Evolutionary conservation across 805 yeast genomes (phyloP).

Genomic region (Cyberlindnera veronae): DNA sequence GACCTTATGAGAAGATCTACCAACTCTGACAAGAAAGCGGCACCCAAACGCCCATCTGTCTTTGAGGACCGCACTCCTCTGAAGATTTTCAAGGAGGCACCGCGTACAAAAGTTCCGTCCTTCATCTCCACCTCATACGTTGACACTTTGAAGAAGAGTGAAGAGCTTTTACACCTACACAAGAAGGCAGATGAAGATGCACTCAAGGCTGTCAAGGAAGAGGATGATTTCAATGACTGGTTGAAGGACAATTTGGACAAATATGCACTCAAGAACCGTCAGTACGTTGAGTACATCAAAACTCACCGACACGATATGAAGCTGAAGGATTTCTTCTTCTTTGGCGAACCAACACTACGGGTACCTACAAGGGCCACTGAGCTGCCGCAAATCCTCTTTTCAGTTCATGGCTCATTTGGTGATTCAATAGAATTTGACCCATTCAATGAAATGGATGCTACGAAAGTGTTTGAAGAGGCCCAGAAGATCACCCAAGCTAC

Average conservation of each 20-base stretch:
- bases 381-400: neutral
- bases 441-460: constrained; percentile 2
- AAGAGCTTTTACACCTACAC: constrained; percentile 6
- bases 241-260: constrained; percentile 4
- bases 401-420: constrained; percentile 2
- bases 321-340: constrained; percentile 10
- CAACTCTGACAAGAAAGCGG: neutral
- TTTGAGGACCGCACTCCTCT: constrained; percentile 7
- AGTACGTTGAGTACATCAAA: constrained; percentile 7
- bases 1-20: neutral
- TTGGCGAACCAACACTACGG: neutral
- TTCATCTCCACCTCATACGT: neutral
- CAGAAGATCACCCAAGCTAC: neutral
- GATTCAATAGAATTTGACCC: neutral
- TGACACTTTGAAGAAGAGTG: constrained; percentile 8
- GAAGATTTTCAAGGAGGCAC: constrained; percentile 5
- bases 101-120: constrained; percentile 1
- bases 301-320: constrained; percentile 2
- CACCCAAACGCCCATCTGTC: constrained; percentile 5
- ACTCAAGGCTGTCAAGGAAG: constrained; percentile 2
- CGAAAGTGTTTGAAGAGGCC: neutral
- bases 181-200: constrained; percentile 12
- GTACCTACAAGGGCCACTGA: neutral
- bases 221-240: constrained; percentile 11
- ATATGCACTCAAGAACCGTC: constrained; percentile 5